These are phyloP conservation scores for Ceratobasidium sp. DNA, from an alignment of 1,284 basidiomycete genomes.

Conservation along the genomic window DNA sequence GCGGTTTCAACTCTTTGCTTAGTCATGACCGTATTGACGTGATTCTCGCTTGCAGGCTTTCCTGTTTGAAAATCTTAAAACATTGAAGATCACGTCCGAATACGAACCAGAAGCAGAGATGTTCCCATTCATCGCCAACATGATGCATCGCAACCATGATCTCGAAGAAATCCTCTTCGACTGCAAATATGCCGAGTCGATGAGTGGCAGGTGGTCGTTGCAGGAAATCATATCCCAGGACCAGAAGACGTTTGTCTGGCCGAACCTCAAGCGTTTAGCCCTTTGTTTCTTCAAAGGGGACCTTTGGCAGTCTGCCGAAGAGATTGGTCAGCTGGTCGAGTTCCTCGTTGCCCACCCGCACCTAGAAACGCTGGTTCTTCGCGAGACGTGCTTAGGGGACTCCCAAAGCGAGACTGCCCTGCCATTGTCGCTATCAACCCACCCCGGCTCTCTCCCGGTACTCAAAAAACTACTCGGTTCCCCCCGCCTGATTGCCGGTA, in stretches of 20 bases:
- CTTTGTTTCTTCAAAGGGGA: constrained; percentile 14
- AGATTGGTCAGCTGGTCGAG: not conserved
- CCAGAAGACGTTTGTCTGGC: constrained; percentile 18
- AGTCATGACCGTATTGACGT: not conserved
- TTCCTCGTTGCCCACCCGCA: constrained; percentile 20
- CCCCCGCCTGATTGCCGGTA: constrained; percentile 19
- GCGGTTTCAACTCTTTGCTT: not conserved
- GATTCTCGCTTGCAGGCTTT: constrained; percentile 8
- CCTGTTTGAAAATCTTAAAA: constrained; percentile 12
- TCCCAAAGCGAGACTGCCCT: constrained; percentile 20
- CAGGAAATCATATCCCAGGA: constrained; percentile 15
- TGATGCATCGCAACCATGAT: constrained; percentile 19
- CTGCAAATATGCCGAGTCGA: constrained; percentile 31
- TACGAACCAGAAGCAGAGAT: constrained; percentile 13
- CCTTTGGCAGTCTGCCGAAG: constrained; percentile 22
- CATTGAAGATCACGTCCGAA: constrained; percentile 9
- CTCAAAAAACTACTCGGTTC: constrained; percentile 22
- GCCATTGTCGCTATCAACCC: not conserved
- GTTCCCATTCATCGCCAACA: not conserved
- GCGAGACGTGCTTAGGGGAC: constrained; percentile 25
- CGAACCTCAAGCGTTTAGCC: constrained; percentile 16
- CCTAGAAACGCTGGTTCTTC: constrained; percentile 15
- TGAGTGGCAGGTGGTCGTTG: constrained; percentile 21
- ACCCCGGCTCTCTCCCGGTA: constrained; percentile 7
- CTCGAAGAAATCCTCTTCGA: constrained; percentile 23